Percentiles rank a stretch among this genome's conserved stretches.
phyloP scores from a whole-genome alignment of 2,329 filamentous ascomycete species.

The Colletotrichum eleusines region DNA sequence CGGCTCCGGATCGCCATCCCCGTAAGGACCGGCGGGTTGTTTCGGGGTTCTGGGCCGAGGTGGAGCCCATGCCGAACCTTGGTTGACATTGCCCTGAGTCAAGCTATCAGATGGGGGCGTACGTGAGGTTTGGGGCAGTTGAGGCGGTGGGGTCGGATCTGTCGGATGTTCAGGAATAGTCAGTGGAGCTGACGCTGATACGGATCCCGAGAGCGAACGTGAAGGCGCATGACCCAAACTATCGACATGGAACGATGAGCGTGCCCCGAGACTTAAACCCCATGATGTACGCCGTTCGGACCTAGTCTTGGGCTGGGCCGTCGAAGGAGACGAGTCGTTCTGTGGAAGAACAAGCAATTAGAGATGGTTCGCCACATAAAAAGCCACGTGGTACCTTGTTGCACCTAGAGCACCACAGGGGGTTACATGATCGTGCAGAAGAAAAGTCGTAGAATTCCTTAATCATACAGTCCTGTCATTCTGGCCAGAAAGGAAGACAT shows the following conservation, averaged over 20 bases:
- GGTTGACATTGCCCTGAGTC: constrained; percentile 38
- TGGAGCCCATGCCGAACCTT: constrained; percentile 41
- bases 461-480: constrained; percentile 55
- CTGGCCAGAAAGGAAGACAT: constrained; percentile 46
- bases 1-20: constrained; percentile 46
- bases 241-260: constrained; percentile 47
- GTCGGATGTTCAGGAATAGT: constrained; percentile 38
- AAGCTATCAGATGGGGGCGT: constrained; percentile 43
- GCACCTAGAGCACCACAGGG: constrained; percentile 38
- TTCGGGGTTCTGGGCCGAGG: constrained; percentile 40
- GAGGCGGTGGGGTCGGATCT: constrained; percentile 36
- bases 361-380: constrained; percentile 39
- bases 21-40: constrained; percentile 43
- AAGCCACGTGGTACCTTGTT: constrained; percentile 36
- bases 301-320: constrained; percentile 54
- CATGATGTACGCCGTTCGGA: constrained; percentile 59
- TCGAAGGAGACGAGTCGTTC: constrained; percentile 52
- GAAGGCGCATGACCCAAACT: constrained; percentile 32
- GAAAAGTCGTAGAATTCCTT: constrained; percentile 57
- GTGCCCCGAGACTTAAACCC: constrained; percentile 54
- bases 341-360: constrained; percentile 49
- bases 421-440: constrained; percentile 46
- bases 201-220: constrained; percentile 30
- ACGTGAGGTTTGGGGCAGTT: constrained; percentile 43
- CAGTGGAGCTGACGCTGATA: constrained; percentile 27